These are phyloP conservation scores for Ogataea corticis DNA, from an alignment of 805 yeast genomes.

Conservation along the genomic window DNA sequence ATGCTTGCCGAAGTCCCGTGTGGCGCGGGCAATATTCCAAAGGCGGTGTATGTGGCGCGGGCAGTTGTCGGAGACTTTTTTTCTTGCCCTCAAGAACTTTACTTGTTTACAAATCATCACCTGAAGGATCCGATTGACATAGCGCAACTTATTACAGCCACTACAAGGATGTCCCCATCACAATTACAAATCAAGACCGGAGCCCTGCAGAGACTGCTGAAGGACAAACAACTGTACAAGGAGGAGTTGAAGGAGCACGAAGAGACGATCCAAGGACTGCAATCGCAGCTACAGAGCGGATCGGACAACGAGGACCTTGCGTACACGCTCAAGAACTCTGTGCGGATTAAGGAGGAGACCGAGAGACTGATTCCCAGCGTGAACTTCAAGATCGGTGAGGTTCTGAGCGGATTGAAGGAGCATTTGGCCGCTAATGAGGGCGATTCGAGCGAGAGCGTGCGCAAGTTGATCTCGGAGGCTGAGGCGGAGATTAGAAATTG, in stretches of 20 bases:
- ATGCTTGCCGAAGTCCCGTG: too few species aligned
- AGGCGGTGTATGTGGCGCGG: too few species aligned
- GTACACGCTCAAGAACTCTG: slow-evolving; percentile 28
- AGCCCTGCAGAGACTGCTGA: slow-evolving; percentile 67
- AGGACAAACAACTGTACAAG: slow-evolving; percentile 64
- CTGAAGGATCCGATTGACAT: neutral
- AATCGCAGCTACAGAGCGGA: slow-evolving; percentile 14
- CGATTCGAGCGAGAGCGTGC: slow-evolving; percentile 22
- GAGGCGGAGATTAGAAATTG: slow-evolving; percentile 16
- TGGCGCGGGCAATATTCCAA: too few species aligned
- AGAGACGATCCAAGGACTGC: slow-evolving; percentile 11
- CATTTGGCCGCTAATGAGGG: slow-evolving; percentile 20
- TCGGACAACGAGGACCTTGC: slow-evolving; percentile 26
- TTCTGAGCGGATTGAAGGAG: slow-evolving; percentile 26
- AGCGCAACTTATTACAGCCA: neutral
- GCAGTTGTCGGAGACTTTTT: too few species aligned
- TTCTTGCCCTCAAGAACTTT: too few species aligned
- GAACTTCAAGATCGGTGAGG: slow-evolving; percentile 23
- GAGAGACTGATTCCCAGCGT: slow-evolving; percentile 30
- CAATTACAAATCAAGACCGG: slow-evolving; percentile 68
- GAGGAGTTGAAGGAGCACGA: slow-evolving; percentile 47
- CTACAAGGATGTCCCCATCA: slow-evolving; percentile 29
- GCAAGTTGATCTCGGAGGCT: slow-evolving; percentile 25
- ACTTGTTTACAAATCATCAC: too few species aligned
- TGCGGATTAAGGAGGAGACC: slow-evolving; percentile 32